Conservation (phyloP, 1,284 basidiomycete genomes). For the Trichosporon coremiiforme region DNA sequence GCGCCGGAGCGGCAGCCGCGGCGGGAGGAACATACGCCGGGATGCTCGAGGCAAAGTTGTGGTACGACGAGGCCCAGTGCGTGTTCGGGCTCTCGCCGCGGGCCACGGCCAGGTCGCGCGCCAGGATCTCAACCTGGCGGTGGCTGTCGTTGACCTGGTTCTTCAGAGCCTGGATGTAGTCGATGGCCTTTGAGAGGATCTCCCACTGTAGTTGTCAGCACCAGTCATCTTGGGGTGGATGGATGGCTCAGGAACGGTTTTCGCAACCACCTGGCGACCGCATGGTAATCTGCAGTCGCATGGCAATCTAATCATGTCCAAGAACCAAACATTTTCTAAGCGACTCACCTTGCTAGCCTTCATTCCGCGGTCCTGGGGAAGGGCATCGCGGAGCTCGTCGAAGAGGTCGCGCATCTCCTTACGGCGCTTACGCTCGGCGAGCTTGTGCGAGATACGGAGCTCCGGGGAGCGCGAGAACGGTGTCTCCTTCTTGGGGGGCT, state of each 20-base stretch:
- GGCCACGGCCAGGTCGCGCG: conserved; percentile 27
- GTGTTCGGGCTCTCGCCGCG: conserved; percentile 25
- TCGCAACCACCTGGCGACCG: conserved; percentile 11
- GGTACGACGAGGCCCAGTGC: conserved; percentile 30
- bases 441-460: conserved; percentile 86
- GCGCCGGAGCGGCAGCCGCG: not conserved
- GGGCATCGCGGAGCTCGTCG: conserved; percentile 84
- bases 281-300: conserved; percentile 15
- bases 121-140: conserved; percentile 29
- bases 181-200: conserved; percentile 35
- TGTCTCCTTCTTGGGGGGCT: conserved; percentile 59
- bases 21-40: conserved; percentile 30
- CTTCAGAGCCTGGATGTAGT: conserved; percentile 36
- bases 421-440: conserved; percentile 82
- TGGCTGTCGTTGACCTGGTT: conserved; percentile 27
- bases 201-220: conserved; percentile 26
- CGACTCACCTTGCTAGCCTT: conserved; percentile 73
- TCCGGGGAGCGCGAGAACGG: conserved; percentile 94
- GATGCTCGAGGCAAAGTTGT: conserved; percentile 27
- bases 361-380: conserved; percentile 87
- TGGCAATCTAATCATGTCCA: conserved; percentile 14
- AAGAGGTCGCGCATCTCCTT: conserved; percentile 98
- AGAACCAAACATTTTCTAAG: conserved; percentile 58
- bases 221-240: not conserved
- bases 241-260: conserved; percentile 2